Conservation (phyloP, 371 early-diverging fungal genomes). For the Mortierella sp. region DNA sequence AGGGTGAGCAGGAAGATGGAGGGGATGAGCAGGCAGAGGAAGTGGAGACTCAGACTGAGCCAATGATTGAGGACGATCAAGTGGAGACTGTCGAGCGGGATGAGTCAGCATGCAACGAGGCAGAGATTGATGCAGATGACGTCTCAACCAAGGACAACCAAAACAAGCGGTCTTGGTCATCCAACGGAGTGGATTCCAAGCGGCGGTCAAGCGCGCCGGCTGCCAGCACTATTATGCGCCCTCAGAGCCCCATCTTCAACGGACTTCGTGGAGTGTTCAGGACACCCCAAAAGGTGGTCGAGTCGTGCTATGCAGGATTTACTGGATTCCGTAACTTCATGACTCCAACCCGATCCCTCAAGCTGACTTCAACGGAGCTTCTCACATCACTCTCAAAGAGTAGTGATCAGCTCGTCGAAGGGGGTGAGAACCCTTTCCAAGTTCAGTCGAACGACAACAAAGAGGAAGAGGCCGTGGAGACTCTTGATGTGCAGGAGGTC, state of each 20-base stretch:
- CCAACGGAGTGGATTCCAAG: not conserved
- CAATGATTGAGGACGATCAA: not conserved
- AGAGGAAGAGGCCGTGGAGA: conserved; percentile 3
- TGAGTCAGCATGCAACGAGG: not conserved
- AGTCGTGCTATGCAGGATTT: conserved; percentile 31
- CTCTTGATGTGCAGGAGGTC: conserved; percentile 8
- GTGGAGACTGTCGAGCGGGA: not conserved
- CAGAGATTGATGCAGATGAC: not conserved
- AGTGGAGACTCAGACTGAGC: not conserved
- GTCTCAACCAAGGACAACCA: not conserved
- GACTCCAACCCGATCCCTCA: conserved; percentile 16
- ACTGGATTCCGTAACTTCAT: conserved; percentile 30
- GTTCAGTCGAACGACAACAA: not conserved
- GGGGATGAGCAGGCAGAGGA: not conserved
- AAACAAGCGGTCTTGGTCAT: not conserved
- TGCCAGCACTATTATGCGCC: not conserved
- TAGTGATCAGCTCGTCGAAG: not conserved
- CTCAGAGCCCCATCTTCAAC: conserved; percentile 26
- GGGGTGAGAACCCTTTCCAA: not conserved
- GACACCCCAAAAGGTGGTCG: conserved; percentile 39
- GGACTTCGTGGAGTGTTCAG: conserved; percentile 33
- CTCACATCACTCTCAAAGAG: not conserved
- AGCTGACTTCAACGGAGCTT: not conserved
- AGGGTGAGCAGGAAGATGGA: not conserved
- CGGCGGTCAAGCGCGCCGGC: conserved; percentile 31